Evolutionary conservation across 371 early-diverging fungal genomes (phyloP).

Genomic region (Mucor irregularis): DNA sequence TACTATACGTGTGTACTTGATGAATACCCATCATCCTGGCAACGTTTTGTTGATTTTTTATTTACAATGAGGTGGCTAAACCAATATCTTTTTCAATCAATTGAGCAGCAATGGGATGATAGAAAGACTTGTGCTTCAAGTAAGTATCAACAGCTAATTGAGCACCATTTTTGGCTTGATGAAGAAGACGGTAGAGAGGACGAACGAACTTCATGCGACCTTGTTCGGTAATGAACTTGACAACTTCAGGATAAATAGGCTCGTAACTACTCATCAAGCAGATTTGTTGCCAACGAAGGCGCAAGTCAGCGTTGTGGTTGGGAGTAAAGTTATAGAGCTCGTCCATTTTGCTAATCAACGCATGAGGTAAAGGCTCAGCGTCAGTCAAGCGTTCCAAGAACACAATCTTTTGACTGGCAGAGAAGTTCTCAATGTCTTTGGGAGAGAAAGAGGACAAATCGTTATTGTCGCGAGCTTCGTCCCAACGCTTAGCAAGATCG

Average conservation of each 20-base stretch:
- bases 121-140: conserved; percentile 71
- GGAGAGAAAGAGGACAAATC: conserved; percentile 57
- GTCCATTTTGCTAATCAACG: conserved; percentile 71
- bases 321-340: conserved; percentile 68
- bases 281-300: conserved; percentile 85
- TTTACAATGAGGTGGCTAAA: conserved; percentile 4
- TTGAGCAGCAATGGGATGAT: conserved; percentile 91
- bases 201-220: conserved; percentile 96
- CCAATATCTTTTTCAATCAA: conserved; percentile 84
- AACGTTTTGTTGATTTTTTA: no score
- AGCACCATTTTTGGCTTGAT: conserved; percentile 67
- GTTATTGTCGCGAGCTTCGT: conserved; percentile 49
- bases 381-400: conserved; percentile 83
- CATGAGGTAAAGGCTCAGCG: conserved; percentile 60
- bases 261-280: conserved; percentile 79
- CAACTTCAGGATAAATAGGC: conserved; percentile 74
- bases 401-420: conserved; percentile 78
- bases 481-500: conserved; percentile 79
- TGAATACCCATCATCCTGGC: no score
- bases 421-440: conserved; percentile 65
- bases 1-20: no score
- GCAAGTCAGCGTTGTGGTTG: conserved; percentile 84
- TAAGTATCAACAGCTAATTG: conserved; percentile 84
- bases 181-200: conserved; percentile 71
- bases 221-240: conserved; percentile 79